phyloP scores from a whole-genome alignment of 805 yeast species.

The Brettanomyces anomalus region DNA sequence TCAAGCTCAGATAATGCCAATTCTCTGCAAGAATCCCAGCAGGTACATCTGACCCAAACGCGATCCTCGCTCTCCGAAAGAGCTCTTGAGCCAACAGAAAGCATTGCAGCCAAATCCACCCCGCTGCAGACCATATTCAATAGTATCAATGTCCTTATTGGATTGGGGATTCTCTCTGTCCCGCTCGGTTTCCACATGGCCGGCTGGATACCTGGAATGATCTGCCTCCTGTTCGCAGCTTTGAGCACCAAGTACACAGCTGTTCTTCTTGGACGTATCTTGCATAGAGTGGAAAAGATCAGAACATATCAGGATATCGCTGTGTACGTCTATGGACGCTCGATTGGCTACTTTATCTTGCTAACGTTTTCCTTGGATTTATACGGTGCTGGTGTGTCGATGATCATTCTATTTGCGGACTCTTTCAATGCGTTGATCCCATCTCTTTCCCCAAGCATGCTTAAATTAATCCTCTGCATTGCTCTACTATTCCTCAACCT shows the following conservation, averaged over 20 bases:
- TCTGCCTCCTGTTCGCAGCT: constrained; percentile 36
- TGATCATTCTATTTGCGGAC: constrained; percentile 52
- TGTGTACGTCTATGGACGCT: constrained; percentile 35
- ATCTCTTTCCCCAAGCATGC: constrained; percentile 26
- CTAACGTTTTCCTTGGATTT: constrained; percentile 46
- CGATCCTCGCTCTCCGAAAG: no score
- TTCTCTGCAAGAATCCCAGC: no score
- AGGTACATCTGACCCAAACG: no score
- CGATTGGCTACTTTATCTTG: constrained; percentile 35
- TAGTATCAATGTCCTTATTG: constrained; percentile 67
- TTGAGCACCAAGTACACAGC: constrained; percentile 47
- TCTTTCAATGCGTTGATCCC: constrained; percentile 45
- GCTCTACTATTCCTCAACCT: constrained; percentile 42
- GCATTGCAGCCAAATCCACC: constrained; percentile 31
- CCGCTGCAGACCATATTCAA: constrained; percentile 71
- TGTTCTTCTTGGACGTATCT: constrained; percentile 40
- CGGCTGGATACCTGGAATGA: constrained; percentile 53
- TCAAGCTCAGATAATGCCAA: no score
- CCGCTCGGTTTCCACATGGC: constrained; percentile 61
- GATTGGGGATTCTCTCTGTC: constrained; percentile 65
- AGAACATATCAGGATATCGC: constrained; percentile 57
- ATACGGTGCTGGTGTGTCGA: constrained; percentile 50
- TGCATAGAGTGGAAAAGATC: constrained; percentile 30
- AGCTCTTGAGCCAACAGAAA: no score
- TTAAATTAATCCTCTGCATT: constrained; percentile 34